A percentile compares a stretch with the other conserved stretches of the same genome.
Evolutionary conservation across 2,329 filamentous ascomycete species (phyloP).

Genomic region (Pseudogymnoascus pannorum): DNA sequence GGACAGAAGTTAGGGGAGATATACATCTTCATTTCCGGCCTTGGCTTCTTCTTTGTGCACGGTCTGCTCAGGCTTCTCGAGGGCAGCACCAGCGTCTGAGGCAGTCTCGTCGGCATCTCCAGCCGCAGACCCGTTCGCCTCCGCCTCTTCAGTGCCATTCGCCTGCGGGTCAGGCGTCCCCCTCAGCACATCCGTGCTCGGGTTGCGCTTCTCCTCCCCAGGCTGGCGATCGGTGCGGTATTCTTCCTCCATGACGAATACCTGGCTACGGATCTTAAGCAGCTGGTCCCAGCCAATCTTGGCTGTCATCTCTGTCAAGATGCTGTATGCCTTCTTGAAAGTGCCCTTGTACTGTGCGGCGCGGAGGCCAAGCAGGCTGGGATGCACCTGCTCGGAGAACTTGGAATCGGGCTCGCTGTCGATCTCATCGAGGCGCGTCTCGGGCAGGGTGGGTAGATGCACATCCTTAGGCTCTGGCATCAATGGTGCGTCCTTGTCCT

Average conservation of each 20-base stretch:
- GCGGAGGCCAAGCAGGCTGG: conserved; percentile 75
- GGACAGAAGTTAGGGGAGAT: conserved; percentile 20
- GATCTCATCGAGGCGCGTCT: conserved; percentile 91
- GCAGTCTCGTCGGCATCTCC: conserved; percentile 17
- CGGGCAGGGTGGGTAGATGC: conserved; percentile 75
- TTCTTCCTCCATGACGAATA: conserved; percentile 99
- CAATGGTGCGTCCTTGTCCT: conserved; percentile 91
- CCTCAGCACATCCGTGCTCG: conserved; percentile 72
- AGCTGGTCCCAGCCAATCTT: conserved; percentile 98
- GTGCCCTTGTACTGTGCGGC: conserved; percentile 90
- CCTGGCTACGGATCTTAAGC: conserved; percentile 86
- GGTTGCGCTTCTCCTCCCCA: conserved; percentile 53
- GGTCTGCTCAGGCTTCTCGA: conserved; percentile 76
- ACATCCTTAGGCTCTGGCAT: conserved; percentile 92
- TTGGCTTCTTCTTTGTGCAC: conserved; percentile 72
- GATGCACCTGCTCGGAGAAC: conserved; percentile 78
- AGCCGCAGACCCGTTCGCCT: conserved; percentile 23
- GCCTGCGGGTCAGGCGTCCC: conserved; percentile 54
- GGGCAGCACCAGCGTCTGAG: conserved; percentile 21
- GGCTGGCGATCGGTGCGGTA: conserved; percentile 83
- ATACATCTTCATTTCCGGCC: conserved; percentile 63
- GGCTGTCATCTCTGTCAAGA: conserved; percentile 90
- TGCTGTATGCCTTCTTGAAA: conserved; percentile 87
- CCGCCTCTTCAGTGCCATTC: conserved; percentile 32
- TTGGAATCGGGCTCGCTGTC: conserved; percentile 81